Conservation (phyloP, 108 stramenopile species). For the Schizochytrium sp. region DNA sequence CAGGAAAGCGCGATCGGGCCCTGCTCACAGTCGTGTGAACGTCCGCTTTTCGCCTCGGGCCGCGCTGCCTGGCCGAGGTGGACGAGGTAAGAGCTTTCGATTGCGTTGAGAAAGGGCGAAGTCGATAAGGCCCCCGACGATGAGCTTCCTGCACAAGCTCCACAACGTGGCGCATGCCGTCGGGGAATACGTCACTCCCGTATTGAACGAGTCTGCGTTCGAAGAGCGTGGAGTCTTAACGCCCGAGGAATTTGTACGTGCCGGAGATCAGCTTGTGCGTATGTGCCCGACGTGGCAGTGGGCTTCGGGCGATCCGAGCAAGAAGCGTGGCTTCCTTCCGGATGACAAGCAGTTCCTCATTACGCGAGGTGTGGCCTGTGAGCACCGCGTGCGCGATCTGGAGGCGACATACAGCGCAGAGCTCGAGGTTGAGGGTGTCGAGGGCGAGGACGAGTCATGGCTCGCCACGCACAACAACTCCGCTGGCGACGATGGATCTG, state of each 20-base stretch:
- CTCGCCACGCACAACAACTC: neutral
- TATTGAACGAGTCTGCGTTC: slow-evolving; percentile 70
- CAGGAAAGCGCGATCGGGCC: no score
- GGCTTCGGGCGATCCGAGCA: slow-evolving; percentile 63
- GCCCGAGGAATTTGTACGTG: slow-evolving; percentile 80
- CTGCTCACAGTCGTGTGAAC: no score
- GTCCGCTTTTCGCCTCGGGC: no score
- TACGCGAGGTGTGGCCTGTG: slow-evolving; percentile 78
- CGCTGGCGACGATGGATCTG: neutral
- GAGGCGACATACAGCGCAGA: slow-evolving; percentile 31
- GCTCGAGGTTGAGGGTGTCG: neutral
- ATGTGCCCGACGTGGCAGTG: slow-evolving; percentile 85
- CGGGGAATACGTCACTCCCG: slow-evolving; percentile 77
- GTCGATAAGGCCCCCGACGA: neutral
- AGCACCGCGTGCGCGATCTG: slow-evolving; percentile 57
- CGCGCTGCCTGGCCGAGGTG: no score
- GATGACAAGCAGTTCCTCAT: slow-evolving; percentile 79
- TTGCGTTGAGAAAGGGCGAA: no score
- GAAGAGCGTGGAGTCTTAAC: slow-evolving; percentile 80
- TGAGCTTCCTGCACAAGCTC: slow-evolving; percentile 18
- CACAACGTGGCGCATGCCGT: slow-evolving; percentile 38
- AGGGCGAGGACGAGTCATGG: neutral
- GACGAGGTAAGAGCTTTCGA: no score
- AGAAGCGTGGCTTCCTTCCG: slow-evolving; percentile 59
- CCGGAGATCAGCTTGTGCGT: slow-evolving; percentile 82